Percentiles rank a stretch among this genome's conserved stretches.
phyloP scores from a whole-genome alignment of 208 protist species.

The Crithidia fasciculata region DNA sequence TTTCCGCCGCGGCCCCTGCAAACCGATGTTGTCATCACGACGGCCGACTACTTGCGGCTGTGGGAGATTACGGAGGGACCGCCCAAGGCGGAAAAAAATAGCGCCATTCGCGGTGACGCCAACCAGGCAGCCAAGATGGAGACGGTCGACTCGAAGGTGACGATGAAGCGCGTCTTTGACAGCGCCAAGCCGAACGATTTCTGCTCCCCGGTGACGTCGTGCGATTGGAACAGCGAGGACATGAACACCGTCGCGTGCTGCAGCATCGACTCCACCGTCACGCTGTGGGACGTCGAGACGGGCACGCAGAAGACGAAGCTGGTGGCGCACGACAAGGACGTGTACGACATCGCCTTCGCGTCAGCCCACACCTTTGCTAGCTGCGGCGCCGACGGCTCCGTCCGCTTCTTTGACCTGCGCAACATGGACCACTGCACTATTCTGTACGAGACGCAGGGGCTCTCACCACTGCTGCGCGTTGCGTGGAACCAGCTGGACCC shows the following conservation, averaged over 20 bases:
- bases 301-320: constrained; percentile 94
- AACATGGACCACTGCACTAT: constrained; percentile 98
- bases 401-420: constrained; percentile 98
- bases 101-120: constrained; percentile 5
- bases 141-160: constrained; percentile 68
- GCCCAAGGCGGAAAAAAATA: constrained; percentile 25
- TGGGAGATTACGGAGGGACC: constrained; percentile 89
- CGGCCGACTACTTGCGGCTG: constrained; percentile 98
- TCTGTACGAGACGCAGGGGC: constrained; percentile 95
- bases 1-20: constrained; percentile 91
- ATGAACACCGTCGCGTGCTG: constrained; percentile 96
- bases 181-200: constrained; percentile 93
- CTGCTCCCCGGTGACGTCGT: constrained; percentile 99
- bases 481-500: constrained; percentile 98
- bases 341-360: constrained; percentile 99
- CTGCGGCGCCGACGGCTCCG: constrained; percentile 98
- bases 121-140: constrained; percentile 31
- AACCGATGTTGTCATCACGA: constrained; percentile 96
- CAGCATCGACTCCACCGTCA: constrained; percentile 99
- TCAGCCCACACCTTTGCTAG: constrained; percentile 96
- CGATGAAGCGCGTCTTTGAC: constrained; percentile 92
- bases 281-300: constrained; percentile 97
- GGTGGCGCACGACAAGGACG: constrained; percentile 99
- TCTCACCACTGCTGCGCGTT: constrained; percentile 95
- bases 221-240: constrained; percentile 99